Evolutionary conservation across 202 grass and related monocot species (phyloP), one percentile per base, ranked within the genome.

Genomic region (Panicum hallii): DNA sequence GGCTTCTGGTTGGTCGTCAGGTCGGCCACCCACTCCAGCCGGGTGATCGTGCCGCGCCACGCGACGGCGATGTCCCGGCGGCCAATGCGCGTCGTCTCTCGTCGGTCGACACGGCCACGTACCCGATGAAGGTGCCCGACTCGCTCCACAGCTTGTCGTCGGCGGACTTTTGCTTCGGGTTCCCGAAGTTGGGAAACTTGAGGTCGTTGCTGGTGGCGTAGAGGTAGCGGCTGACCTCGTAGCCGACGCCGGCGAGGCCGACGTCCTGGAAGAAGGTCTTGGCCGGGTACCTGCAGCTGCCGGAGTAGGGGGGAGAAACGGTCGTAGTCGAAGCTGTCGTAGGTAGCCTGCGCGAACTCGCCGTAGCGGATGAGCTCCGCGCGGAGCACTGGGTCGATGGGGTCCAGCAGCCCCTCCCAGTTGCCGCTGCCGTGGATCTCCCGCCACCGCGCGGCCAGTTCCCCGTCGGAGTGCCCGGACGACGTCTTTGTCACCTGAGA

Each of bases 281-380:
- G 22, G 68, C 12, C 6, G 70, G 61, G 67, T 43, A 88, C 28
- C 23, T 67, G 80, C 86, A 88, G 57, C 48, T 46, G 65, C 62
- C 74, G 46, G 3, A 73, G 74, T 81, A 75, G 32, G 49, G 49
- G 38, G 43, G 66, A 43, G 32, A 75, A 52, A 3, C n/a, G 64
- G n/a, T 83, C 80, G 66, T 83, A 80, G 66, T 88, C 86, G 86
- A 88, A 88, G 67, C 61, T 26, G 26, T 26, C 26, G 26, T 26
- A 26, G 26, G 26, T 26, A 26, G 26, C 26, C 26, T 26, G 26
- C 26, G 26, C 26, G 26, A 26, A 26, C 26, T 83, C 73, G 56
- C 80, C 86, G 74, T 88, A 88, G 3, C 86, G 80, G 72, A 83
- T 65, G 86, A 88, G 49, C 80, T 88, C 86, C 13, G 30, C 28